phyloP scores from a whole-genome alignment of 139 green algal genomes.

The Pedinophyceae sp. region DNA sequence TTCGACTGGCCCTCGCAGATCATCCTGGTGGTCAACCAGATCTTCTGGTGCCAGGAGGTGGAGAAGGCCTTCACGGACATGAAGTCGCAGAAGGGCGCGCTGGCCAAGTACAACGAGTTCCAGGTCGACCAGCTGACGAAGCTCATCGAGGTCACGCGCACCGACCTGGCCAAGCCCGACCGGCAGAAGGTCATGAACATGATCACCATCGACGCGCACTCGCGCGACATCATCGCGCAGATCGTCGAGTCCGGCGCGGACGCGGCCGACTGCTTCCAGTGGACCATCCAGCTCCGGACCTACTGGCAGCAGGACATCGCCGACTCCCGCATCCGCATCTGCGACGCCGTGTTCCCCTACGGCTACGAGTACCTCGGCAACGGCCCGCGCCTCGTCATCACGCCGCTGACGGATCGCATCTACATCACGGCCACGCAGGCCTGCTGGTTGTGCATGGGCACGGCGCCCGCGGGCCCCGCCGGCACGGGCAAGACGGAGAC shows the following conservation, averaged over 20 bases:
- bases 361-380: conserved; percentile 74
- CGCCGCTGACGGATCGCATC: conserved; percentile 62
- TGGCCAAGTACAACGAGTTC: conserved; percentile 64
- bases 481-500: conserved; percentile 70
- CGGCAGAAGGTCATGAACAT: conserved; percentile 68
- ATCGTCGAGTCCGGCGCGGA: conserved; percentile 26
- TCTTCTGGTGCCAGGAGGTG: conserved; percentile 77
- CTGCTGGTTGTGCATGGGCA: conserved; percentile 64
- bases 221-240: conserved; percentile 42
- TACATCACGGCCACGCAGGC: conserved; percentile 69
- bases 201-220: conserved; percentile 76
- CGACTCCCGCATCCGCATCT: conserved; percentile 53
- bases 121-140: conserved; percentile 72
- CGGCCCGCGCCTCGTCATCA: conserved; percentile 58
- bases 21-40: conserved; percentile 80
- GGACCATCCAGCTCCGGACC: conserved; percentile 54
- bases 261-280: conserved; percentile 51
- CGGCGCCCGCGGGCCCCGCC: conserved; percentile 51
- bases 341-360: conserved; percentile 64
- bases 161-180: conserved; percentile 35
- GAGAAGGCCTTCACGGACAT: conserved; percentile 56
- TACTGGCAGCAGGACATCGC: conserved; percentile 56
- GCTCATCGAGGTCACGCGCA: conserved; percentile 55
- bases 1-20: conserved; percentile 74
- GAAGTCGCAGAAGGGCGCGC: conserved; percentile 33